Percentiles rank a stretch among this genome's conserved stretches.
phyloP scores from a whole-genome alignment of 495 filamentous ascomycete species.

The Hyaloscypha finlandica region DNA sequence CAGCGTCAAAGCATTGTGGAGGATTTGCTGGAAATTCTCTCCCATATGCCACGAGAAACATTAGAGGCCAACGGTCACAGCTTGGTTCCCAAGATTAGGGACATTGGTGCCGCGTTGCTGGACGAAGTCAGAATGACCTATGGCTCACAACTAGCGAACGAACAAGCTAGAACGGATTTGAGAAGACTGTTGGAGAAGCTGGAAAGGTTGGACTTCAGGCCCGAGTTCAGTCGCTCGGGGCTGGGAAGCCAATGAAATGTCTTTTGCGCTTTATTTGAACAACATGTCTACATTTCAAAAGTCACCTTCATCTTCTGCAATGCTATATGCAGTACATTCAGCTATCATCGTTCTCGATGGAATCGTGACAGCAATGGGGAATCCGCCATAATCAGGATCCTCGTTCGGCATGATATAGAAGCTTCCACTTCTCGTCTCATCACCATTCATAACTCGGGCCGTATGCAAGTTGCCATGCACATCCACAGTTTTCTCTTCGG shows the following conservation, averaged over 20 bases:
- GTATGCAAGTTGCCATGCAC: conserved; percentile 42
- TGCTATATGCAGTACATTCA: conserved; percentile 45
- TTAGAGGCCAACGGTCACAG: conserved; percentile 26
- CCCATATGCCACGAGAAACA: conserved; percentile 17
- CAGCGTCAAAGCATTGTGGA: conserved; percentile 13
- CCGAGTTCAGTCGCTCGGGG: too few species aligned
- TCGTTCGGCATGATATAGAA: conserved; percentile 52
- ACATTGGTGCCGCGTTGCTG: conserved; percentile 18
- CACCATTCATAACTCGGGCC: conserved; percentile 45
- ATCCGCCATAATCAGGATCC: conserved; percentile 51
- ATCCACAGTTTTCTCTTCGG: conserved; percentile 44
- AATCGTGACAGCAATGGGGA: conserved; percentile 50
- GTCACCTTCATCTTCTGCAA: conserved; percentile 35
- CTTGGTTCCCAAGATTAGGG: conserved; percentile 22
- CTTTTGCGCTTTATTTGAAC: too few species aligned
- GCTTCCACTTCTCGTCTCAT: conserved; percentile 50
- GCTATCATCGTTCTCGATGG: conserved; percentile 50
- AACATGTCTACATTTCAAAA: conserved; percentile 10
- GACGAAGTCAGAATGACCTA: conserved; percentile 6
- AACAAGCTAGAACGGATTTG: too few species aligned
- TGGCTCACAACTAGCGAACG: not conserved
- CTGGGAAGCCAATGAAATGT: too few species aligned
- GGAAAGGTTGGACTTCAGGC: not conserved
- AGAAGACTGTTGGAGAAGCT: conserved; percentile 10
- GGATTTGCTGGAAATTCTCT: conserved; percentile 27